These are phyloP conservation scores for Micractinium conductrix DNA, from an alignment of 139 green algal genomes.

Conservation along the genomic window DNA sequence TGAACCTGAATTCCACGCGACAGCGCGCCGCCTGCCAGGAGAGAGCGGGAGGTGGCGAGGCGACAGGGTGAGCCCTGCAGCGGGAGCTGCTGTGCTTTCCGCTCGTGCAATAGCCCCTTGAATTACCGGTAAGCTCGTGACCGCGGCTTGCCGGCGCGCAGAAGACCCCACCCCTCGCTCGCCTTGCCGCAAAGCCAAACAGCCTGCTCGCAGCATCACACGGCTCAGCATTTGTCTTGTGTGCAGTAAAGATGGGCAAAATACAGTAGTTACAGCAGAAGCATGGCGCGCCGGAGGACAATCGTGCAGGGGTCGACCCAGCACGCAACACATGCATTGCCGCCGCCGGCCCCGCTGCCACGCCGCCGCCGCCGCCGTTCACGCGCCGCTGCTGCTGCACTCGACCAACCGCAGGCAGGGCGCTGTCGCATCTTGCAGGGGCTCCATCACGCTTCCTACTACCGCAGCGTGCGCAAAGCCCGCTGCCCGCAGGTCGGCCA, in stretches of 20 bases:
- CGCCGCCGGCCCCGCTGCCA: not conserved
- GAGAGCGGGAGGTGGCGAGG: no score
- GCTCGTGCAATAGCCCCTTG: no score
- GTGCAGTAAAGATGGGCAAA: no score
- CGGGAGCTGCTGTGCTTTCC: no score
- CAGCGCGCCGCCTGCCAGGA: not conserved
- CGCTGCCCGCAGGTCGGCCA: slow-evolving; percentile 49
- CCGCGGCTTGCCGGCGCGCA: no score
- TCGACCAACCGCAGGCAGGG: not conserved
- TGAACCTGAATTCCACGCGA: not conserved
- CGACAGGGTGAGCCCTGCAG: no score
- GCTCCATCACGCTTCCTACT: slow-evolving; percentile 46
- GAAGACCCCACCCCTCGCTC: not conserved
- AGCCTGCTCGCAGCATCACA: not conserved
- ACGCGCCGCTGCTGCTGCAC: not conserved
- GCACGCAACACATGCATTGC: no score
- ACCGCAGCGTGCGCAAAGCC: slow-evolving; percentile 64
- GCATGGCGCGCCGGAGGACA: no score
- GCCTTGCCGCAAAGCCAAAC: not conserved
- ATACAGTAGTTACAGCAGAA: no score
- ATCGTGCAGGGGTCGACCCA: no score
- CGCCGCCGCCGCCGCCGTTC: not conserved
- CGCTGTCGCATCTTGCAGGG: not conserved
- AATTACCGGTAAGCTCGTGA: no score
- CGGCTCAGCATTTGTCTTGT: not conserved